A percentile compares a stretch with the other conserved stretches of the same genome.
Evolutionary conservation across 2,329 filamentous ascomycete genomes (phyloP).

Genomic region (Neonectria punicea): DNA sequence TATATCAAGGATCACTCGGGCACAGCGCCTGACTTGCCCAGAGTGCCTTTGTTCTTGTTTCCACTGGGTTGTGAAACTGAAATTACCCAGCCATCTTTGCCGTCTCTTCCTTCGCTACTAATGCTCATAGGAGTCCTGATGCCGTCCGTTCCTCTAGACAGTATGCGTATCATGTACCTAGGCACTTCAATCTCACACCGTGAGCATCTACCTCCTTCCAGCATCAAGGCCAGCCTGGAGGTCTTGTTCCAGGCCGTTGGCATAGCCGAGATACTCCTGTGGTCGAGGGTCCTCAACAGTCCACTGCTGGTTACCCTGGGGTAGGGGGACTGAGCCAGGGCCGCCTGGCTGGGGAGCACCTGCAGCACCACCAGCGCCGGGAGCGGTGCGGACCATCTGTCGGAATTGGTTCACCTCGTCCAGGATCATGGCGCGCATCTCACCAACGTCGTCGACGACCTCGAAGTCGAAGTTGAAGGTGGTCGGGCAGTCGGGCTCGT

Average conservation of each 20-base stretch:
- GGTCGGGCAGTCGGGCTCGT: slow-evolving; percentile 92
- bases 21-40: slow-evolving; percentile 5
- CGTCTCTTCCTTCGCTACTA: background rate
- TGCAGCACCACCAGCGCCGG: slow-evolving; percentile 49
- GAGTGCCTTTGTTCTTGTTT: slow-evolving; percentile 6
- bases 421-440: slow-evolving; percentile 97
- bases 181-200: background rate
- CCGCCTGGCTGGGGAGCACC: slow-evolving; percentile 50
- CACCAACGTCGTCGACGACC: slow-evolving; percentile 91
- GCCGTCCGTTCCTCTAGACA: slow-evolving; percentile 18
- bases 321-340: slow-evolving; percentile 62
- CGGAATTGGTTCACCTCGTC: slow-evolving; percentile 94
- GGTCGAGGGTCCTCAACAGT: slow-evolving; percentile 69
- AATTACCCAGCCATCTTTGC: slow-evolving; percentile 20
- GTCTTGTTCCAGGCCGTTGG: slow-evolving; percentile 67
- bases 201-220: slow-evolving; percentile 35
- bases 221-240: slow-evolving; percentile 60
- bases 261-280: slow-evolving; percentile 64
- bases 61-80: slow-evolving; percentile 6
- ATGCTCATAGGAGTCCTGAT: background rate
- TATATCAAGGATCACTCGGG: background rate
- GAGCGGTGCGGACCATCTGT: slow-evolving; percentile 64
- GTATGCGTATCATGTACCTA: slow-evolving; percentile 8
- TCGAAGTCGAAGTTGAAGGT: slow-evolving; percentile 99
- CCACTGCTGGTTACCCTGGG: slow-evolving; percentile 63